A percentile compares a stretch with the other conserved stretches of the same genome.
Conservation (phyloP, 2,329 filamentous ascomycete genomes). For the Scedosporium dehoogii region DNA sequence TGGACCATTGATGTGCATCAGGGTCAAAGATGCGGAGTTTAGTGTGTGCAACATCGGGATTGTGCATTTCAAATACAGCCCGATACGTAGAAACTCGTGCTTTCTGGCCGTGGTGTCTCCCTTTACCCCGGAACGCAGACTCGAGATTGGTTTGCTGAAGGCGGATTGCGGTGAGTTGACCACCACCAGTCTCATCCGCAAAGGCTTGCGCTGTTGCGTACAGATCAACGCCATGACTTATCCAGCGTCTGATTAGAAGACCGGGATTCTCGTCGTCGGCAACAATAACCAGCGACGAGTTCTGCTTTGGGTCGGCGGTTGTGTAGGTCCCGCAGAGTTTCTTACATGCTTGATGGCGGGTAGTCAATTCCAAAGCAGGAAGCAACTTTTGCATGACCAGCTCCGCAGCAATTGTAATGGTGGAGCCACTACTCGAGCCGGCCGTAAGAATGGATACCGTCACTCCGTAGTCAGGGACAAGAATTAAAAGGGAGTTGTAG, state of each 20-base stretch:
- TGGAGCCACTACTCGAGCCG: slow-evolving; percentile 4
- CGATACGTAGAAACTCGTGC: too few species aligned
- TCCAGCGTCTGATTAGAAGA: slow-evolving; percentile 8
- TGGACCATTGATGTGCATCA: slow-evolving; percentile 8
- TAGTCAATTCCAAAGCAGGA: slow-evolving; percentile 7
- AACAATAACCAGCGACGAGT: slow-evolving; percentile 6
- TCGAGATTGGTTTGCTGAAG: not conserved
- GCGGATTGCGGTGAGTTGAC: slow-evolving; percentile 1
- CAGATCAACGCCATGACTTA: slow-evolving; percentile 7
- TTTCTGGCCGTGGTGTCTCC: too few species aligned
- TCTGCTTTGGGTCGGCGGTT: not conserved
- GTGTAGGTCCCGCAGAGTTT: slow-evolving; percentile 9
- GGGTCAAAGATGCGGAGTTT: slow-evolving; percentile 1
- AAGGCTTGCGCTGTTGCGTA: slow-evolving; percentile 8
- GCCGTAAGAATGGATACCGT: slow-evolving; percentile 12
- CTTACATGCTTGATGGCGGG: slow-evolving; percentile 5
- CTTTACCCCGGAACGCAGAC: too few species aligned
- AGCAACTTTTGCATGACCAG: slow-evolving; percentile 6
- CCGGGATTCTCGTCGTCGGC: slow-evolving; percentile 6
- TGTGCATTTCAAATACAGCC: too few species aligned
- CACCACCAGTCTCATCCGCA: not conserved
- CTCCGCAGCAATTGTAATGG: slow-evolving; percentile 5
- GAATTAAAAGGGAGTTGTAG: slow-evolving; percentile 20
- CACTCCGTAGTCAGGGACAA: slow-evolving; percentile 22
- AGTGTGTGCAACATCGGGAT: too few species aligned